Evolutionary conservation across 2,329 filamentous ascomycete genomes (phyloP).

Genomic region (Monilinia fructicola): DNA sequence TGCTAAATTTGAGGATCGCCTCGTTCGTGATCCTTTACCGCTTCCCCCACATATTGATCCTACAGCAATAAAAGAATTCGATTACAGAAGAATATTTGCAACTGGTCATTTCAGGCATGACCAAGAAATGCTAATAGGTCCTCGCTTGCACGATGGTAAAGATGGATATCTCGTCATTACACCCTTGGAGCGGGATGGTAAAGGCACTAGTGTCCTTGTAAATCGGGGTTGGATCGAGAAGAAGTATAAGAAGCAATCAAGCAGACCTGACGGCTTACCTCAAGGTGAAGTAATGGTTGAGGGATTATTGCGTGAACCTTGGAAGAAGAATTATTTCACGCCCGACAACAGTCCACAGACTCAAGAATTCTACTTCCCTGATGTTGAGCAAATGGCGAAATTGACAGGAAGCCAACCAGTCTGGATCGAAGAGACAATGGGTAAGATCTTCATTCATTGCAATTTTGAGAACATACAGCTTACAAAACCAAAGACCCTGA

Average conservation of each 20-base stretch:
- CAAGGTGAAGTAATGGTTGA: conserved; percentile 73
- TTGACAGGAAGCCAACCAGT: conserved; percentile 81
- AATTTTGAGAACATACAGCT: not conserved
- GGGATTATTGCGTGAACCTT: conserved; percentile 82
- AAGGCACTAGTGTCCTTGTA: conserved; percentile 72
- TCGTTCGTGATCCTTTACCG: conserved; percentile 81
- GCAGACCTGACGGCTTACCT: conserved; percentile 64
- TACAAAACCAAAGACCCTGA: conserved; percentile 62
- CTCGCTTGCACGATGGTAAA: conserved; percentile 82
- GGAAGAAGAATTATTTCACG: conserved; percentile 98
- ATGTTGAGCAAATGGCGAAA: conserved; percentile 86
- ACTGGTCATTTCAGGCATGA: conserved; percentile 78
- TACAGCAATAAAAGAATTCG: conserved; percentile 79
- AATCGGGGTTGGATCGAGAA: conserved; percentile 91
- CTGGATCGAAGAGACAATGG: conserved; percentile 95
- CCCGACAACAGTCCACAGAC: conserved; percentile 82
- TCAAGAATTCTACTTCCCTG: conserved; percentile 91
- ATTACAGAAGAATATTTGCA: conserved; percentile 81
- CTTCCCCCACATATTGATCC: conserved; percentile 82
- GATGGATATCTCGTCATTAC: conserved; percentile 92
- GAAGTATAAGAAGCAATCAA: conserved; percentile 63
- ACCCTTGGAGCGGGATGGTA: conserved; percentile 71
- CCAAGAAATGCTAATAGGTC: conserved; percentile 93
- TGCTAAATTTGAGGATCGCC: conserved; percentile 86
- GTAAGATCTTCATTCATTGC: conserved; percentile 49